Percentiles rank a stretch among this genome's conserved stretches.
phyloP scores from a whole-genome alignment of 1,139 yeast genomes.

The Hyphopichia buzzinii region DNA sequence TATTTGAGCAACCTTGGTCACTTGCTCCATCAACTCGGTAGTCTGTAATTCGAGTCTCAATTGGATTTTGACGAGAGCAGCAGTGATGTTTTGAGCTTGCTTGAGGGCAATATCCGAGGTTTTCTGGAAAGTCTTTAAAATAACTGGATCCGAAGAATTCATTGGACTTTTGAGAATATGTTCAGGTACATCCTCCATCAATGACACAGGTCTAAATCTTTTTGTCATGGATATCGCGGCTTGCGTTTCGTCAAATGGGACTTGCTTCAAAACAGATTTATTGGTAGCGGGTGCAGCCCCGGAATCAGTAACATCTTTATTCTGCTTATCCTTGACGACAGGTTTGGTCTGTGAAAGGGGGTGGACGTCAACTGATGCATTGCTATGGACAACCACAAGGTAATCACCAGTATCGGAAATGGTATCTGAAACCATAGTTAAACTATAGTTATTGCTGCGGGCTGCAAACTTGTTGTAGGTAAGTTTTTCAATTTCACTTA shows the following conservation, averaged over 20 bases:
- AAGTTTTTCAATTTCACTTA: constrained; percentile 2
- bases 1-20: constrained; percentile 15
- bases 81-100: neutral
- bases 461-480: constrained; percentile 2
- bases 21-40: constrained; percentile 13
- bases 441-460: constrained; percentile 5
- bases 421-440: constrained; percentile 22
- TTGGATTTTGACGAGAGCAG: neutral
- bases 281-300: neutral
- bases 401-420: constrained; percentile 25
- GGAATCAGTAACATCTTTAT: neutral
- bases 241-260: constrained; percentile 2
- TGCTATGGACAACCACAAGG: constrained; percentile 10
- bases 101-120: neutral
- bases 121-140: neutral
- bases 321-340: neutral
- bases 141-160: neutral
- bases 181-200: neutral
- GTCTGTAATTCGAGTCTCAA: constrained; percentile 1
- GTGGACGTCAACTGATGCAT: too few relatives aligned
- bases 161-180: neutral
- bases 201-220: neutral
- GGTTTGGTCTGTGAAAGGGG: too few relatives aligned
- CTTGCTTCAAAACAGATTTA: neutral
- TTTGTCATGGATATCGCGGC: neutral